A percentile compares a stretch with the other conserved stretches of the same genome.
Conservation (phyloP, 495 filamentous ascomycete genomes). For the Aspergillus panamensis region DNA sequence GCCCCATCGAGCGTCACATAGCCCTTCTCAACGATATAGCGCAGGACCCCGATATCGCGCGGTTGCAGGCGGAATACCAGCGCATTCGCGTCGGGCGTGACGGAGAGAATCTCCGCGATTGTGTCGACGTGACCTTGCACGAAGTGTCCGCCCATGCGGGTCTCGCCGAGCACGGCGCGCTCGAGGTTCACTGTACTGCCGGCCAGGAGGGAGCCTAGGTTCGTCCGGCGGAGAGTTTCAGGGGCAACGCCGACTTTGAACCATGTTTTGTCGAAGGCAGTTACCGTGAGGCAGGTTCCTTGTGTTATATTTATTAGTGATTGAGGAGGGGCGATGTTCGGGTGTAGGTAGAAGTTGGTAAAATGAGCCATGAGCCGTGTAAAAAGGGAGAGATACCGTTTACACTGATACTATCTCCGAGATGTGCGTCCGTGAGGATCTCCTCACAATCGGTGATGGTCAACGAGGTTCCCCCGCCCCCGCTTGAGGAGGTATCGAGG, state of each 20-base stretch:
- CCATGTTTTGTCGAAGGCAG: conserved; percentile 58
- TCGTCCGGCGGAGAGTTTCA: conserved; percentile 94
- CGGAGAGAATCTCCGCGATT: conserved; percentile 64
- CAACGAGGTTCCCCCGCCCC: conserved; percentile 78
- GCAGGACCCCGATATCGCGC: conserved; percentile 59
- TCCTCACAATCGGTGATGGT: conserved; percentile 72
- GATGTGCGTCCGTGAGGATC: conserved; percentile 76
- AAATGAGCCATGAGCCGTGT: neutral
- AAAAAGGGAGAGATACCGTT: conserved; percentile 57
- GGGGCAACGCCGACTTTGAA: conserved; percentile 97
- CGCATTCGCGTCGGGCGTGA: conserved; percentile 79
- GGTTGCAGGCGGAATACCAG: conserved; percentile 80
- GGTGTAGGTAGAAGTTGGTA: neutral
- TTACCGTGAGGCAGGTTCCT: conserved; percentile 89
- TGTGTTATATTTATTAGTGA: neutral
- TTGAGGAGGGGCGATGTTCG: neutral
- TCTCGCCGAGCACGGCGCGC: conserved; percentile 80
- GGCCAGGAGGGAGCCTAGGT: conserved; percentile 67
- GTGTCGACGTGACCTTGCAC: conserved; percentile 96
- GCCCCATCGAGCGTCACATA: conserved; percentile 96
- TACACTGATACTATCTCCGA: conserved; percentile 89
- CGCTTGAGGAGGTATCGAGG: conserved; percentile 64
- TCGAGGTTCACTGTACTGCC: conserved; percentile 79
- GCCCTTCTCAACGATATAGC: conserved; percentile 93
- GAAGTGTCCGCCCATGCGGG: conserved; percentile 72